A percentile compares a stretch with the other conserved stretches of the same genome.
Evolutionary conservation across 768 basidiomycete species (phyloP).

Genomic region (Suillus lakei): DNA sequence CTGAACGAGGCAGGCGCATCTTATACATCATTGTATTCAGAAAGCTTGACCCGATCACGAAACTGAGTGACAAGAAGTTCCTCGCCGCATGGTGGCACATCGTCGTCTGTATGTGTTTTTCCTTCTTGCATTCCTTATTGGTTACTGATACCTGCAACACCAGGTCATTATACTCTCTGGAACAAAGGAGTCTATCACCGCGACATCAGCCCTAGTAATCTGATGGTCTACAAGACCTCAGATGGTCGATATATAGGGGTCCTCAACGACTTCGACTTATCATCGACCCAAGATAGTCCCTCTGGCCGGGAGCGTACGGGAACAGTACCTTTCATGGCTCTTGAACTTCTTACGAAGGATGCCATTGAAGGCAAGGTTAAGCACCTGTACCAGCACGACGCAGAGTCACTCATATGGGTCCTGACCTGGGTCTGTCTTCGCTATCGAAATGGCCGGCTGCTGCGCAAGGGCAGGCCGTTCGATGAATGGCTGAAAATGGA

Average conservation of each 20-base stretch:
- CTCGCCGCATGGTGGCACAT: constrained; percentile 11
- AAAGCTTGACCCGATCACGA: constrained; percentile 5
- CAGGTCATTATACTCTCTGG: constrained; percentile 12
- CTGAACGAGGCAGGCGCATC: constrained; percentile 10
- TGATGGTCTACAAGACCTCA: constrained; percentile 8
- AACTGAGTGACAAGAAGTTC: neutral
- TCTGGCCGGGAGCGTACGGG: constrained; percentile 10
- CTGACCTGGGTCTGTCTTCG: constrained; percentile 1
- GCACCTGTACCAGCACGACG: neutral
- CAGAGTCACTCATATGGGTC: constrained; percentile 6
- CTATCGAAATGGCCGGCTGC: neutral
- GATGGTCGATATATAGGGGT: constrained; percentile 7
- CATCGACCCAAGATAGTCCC: neutral
- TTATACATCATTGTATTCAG: constrained; percentile 6
- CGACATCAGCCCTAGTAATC: constrained; percentile 9
- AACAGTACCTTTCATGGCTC: constrained; percentile 14
- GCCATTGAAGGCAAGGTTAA: neutral
- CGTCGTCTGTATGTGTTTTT: neutral
- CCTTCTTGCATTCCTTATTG: neutral
- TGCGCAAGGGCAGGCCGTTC: neutral
- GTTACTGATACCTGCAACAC: neutral
- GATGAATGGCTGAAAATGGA: neutral
- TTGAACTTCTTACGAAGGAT: constrained; percentile 3
- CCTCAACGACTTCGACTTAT: constrained; percentile 16
- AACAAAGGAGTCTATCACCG: neutral